Evolutionary conservation across 371 early-diverging fungal genomes (phyloP).

Genomic region (Mortierella sp.): DNA sequence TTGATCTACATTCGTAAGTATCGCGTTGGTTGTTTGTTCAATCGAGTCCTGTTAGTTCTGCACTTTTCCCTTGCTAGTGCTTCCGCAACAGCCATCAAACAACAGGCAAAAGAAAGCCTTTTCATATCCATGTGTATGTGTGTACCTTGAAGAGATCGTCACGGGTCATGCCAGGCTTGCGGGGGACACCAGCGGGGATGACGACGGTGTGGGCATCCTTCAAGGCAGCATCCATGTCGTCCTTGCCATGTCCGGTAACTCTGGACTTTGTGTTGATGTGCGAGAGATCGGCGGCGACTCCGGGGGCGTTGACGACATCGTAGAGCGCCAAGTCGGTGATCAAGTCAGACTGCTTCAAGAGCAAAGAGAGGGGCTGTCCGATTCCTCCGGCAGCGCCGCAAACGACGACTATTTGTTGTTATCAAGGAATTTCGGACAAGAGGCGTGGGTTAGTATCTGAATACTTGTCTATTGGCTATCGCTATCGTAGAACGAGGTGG

Average conservation of each 20-base stretch:
- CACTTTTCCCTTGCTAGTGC: background rate
- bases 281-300: slow-evolving; percentile 97
- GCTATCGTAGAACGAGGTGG: background rate
- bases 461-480: background rate
- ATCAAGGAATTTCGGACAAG: background rate
- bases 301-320: slow-evolving; percentile 97
- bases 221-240: slow-evolving; percentile 87
- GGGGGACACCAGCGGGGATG: slow-evolving; percentile 95
- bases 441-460: background rate
- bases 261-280: slow-evolving; percentile 95
- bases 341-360: slow-evolving; percentile 86
- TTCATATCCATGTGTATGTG: background rate
- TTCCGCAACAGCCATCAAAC: background rate
- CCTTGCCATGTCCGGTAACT: slow-evolving; percentile 70
- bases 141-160: slow-evolving; percentile 87
- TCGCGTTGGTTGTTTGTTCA: background rate
- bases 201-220: slow-evolving; percentile 92
- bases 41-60: background rate
- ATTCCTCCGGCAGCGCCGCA: slow-evolving; percentile 93
- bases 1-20: slow-evolving; percentile 66
- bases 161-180: slow-evolving; percentile 93
- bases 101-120: background rate
- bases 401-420: slow-evolving; percentile 67
- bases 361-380: slow-evolving; percentile 92
- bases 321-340: slow-evolving; percentile 92